A percentile compares a stretch with the other conserved stretches of the same genome.
Evolutionary conservation across 2,329 filamentous ascomycete species (phyloP).

Genomic region (Microdochium nivale): DNA sequence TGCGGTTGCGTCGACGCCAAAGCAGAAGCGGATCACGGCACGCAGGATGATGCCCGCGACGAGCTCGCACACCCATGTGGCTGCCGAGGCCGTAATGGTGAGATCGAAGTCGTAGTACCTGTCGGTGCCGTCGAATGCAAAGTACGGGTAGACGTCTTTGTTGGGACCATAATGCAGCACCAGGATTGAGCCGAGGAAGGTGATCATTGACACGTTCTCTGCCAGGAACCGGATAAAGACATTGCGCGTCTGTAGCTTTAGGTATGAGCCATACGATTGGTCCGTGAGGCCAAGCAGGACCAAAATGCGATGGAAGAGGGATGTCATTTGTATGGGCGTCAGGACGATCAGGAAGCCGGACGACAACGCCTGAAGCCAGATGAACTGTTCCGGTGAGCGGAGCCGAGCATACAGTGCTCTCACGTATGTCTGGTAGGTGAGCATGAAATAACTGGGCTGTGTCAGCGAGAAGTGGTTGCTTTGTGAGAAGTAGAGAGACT

Average conservation of each 20-base stretch:
- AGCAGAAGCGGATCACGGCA: constrained; percentile 47
- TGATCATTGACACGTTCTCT: constrained; percentile 61
- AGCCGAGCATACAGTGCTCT: constrained; percentile 60
- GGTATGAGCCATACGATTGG: constrained; percentile 54
- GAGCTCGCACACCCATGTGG: constrained; percentile 62
- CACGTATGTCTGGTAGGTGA: constrained; percentile 65
- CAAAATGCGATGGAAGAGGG: constrained; percentile 46
- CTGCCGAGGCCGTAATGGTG: constrained; percentile 53
- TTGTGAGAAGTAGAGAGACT: constrained; percentile 14
- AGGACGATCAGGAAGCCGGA: constrained; percentile 55
- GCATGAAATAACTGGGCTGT: constrained; percentile 49
- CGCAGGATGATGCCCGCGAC: constrained; percentile 51
- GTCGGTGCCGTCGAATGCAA: constrained; percentile 48
- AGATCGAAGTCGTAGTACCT: constrained; percentile 52
- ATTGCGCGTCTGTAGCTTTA: constrained; percentile 57
- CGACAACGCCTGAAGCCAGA: constrained; percentile 56
- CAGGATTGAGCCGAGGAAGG: constrained; percentile 56
- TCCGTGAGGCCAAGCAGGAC: constrained; percentile 44
- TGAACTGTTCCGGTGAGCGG: constrained; percentile 56
- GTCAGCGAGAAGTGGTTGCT: constrained; percentile 3
- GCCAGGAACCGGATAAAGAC: constrained; percentile 60
- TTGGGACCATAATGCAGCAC: constrained; percentile 60
- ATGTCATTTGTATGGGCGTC: constrained; percentile 56
- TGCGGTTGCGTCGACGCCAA: constrained; percentile 52
- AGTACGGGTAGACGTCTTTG: constrained; percentile 61